Percentiles rank a stretch among this genome's conserved stretches.
These are phyloP conservation scores for Colletotrichum sp. DNA, from an alignment of 2,329 filamentous ascomycete genomes.

Conservation along the genomic window DNA sequence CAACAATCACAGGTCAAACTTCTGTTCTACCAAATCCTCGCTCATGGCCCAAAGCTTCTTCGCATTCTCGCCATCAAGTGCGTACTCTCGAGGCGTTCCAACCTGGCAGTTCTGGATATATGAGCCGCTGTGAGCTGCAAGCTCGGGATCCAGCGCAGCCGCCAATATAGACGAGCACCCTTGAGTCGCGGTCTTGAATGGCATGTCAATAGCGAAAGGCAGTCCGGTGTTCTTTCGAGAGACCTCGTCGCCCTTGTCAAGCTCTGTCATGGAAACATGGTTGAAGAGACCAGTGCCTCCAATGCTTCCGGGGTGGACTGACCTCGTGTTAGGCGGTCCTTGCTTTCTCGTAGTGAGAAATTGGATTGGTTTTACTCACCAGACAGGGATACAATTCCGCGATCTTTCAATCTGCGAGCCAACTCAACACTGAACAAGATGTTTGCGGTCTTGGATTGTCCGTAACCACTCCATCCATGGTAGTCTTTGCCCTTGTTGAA, in stretches of 20 bases:
- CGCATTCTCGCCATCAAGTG: not conserved
- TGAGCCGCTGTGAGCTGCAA: not conserved
- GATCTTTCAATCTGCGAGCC: not conserved
- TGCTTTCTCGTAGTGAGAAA: fast-evolving
- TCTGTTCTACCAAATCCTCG: not conserved
- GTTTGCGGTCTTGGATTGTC: not conserved
- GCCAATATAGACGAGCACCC: not conserved
- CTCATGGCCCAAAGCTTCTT: not conserved
- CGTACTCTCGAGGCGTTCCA: not conserved
- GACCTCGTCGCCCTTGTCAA: not conserved
- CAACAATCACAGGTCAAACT: not conserved
- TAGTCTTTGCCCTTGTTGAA: not conserved
- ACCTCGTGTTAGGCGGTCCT: fast-evolving
- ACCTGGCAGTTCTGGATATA: not conserved
- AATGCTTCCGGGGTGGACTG: not conserved
- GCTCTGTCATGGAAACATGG: not conserved
- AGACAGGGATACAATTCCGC: not conserved
- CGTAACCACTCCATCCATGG: not conserved
- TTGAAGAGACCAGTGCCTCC: not conserved
- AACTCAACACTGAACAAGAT: not conserved
- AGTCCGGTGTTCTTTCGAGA: not conserved
- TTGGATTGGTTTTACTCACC: not conserved
- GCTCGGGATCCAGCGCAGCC: not conserved
- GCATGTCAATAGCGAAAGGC: not conserved
- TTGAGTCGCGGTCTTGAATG: not conserved